Evolutionary conservation across 1,284 basidiomycete genomes (phyloP).

Genomic region (Dichomitus squalens): DNA sequence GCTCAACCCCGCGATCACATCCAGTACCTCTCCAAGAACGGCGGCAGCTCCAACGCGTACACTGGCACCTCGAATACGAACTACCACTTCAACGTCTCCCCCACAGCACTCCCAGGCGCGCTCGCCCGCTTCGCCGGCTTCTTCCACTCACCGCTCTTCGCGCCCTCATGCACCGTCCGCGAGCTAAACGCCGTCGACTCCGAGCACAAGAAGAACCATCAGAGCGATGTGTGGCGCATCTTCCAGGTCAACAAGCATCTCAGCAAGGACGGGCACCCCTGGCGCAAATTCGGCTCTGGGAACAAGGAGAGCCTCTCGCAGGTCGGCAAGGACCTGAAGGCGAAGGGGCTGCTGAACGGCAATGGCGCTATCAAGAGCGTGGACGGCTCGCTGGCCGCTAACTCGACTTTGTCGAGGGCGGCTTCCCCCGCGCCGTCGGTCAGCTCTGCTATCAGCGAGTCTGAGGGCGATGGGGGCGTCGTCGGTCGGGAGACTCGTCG

Average conservation of each 20-base stretch:
- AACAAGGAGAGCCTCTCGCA: slow-evolving; percentile 85
- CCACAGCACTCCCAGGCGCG: slow-evolving; percentile 82
- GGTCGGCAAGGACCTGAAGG: slow-evolving; percentile 58
- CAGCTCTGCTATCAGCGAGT: slow-evolving; percentile 53
- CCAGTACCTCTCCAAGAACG: slow-evolving; percentile 88
- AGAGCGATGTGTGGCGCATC: slow-evolving; percentile 94
- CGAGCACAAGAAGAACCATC: slow-evolving; percentile 98
- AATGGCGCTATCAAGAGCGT: slow-evolving; percentile 26
- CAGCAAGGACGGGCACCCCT: slow-evolving; percentile 80
- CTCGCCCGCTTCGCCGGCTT: slow-evolving; percentile 93
- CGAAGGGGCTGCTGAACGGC: slow-evolving; percentile 43
- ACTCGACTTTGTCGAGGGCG: slow-evolving; percentile 55
- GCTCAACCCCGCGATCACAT: neutral
- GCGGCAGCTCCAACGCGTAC: slow-evolving; percentile 92
- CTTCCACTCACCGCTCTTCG: slow-evolving; percentile 93
- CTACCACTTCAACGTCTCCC: slow-evolving; percentile 92
- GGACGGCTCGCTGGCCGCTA: slow-evolving; percentile 40
- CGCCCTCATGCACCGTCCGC: slow-evolving; percentile 88
- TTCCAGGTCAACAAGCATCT: slow-evolving; percentile 96
- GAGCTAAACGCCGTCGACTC: slow-evolving; percentile 98
- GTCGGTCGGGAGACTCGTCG: slow-evolving; percentile 89
- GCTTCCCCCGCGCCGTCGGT: slow-evolving; percentile 67
- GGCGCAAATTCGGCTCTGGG: slow-evolving; percentile 95
- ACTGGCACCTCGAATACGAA: slow-evolving; percentile 95
- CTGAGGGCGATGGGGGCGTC: slow-evolving; percentile 71